Evolutionary conservation across 2,329 filamentous ascomycete genomes (phyloP), one percentile per base, ranked within the genome.

Genomic region (Cytospora paraplurivora): DNA sequence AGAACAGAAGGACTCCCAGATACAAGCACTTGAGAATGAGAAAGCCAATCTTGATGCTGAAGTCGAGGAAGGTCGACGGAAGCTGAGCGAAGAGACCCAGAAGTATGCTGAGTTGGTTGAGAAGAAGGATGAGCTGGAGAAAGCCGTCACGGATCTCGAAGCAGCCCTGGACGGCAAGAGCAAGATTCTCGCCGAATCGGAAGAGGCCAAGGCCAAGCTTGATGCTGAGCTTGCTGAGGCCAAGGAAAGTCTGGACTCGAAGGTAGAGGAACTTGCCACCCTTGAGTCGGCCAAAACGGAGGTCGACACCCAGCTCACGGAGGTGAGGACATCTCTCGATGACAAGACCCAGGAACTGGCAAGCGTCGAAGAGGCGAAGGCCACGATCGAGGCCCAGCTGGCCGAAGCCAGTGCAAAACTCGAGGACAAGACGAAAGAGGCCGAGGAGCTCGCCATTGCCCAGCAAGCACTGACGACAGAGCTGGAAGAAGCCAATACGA

Each of bases 21-120:
- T 71, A 11, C 69, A 70, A 38, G 66, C 68, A n/a, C 67, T 70
- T 4, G 65, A 66, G 50, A 59, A 65, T 3, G 65, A 67, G 11
- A 68, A 64, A 32, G 60, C 66, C 32, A 66, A 71, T 56, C 64
- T 72, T 10, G 49, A 57, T 21, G 49, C 49, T 44, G 47, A 52
- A 41, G n/a, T 44, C 15, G 32, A 63, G 15, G 49, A 52, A 17
- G 41, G 37, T 33, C 61, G 49, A 7, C 35, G 44, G 21, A 59
- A 38, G 49, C 17, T 59, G 27, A 37, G 34, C 21, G 57, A 59
- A n/a, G 57, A 59, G 11, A 59, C 49, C 7, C 57, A 59, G 12
- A 59, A 44, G 21, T 53, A 49, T 21, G 21, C 52, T 19, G 55
- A 59, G 35, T 32, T 63, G 13, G 47, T 35, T 33, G 56, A 44